phyloP scores from a whole-genome alignment of 495 filamentous ascomycete species.

The Friedmanniomyces simplex region DNA sequence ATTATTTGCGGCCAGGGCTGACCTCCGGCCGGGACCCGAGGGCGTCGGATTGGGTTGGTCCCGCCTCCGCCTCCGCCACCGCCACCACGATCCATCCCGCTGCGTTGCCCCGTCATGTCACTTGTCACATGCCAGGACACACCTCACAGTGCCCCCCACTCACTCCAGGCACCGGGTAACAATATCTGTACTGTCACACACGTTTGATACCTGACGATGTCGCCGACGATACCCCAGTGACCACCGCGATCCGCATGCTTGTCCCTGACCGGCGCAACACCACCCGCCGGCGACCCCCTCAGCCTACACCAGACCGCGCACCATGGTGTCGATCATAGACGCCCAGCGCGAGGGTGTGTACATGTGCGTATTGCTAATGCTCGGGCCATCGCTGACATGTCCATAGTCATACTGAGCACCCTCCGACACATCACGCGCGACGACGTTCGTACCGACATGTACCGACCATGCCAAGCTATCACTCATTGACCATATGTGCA shows the following conservation, averaged over 20 bases:
- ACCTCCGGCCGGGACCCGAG: not conserved
- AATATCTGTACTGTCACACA: no score
- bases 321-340: slow-evolving; percentile 34
- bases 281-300: not conserved
- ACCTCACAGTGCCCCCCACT: not conserved
- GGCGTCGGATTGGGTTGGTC: not conserved
- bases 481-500: slow-evolving; percentile 33
- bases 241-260: not conserved
- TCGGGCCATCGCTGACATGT: not conserved
- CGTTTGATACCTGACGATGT: no score
- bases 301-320: not conserved
- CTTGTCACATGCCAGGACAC: not conserved
- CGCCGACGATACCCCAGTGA: no score
- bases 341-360: slow-evolving; percentile 30
- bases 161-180: no score
- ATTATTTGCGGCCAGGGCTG: not conserved
- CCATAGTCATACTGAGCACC: slow-evolving; percentile 48
- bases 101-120: not conserved
- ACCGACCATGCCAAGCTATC: slow-evolving; percentile 13
- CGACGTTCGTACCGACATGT: slow-evolving; percentile 38
- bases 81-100: not conserved
- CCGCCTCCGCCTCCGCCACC: not conserved
- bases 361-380: slow-evolving; percentile 2
- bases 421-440: slow-evolving; percentile 48
- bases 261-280: not conserved